These are phyloP conservation scores for Pythium volutum DNA, from an alignment of 352 stramenopile genomes.

Conservation along the genomic window DNA sequence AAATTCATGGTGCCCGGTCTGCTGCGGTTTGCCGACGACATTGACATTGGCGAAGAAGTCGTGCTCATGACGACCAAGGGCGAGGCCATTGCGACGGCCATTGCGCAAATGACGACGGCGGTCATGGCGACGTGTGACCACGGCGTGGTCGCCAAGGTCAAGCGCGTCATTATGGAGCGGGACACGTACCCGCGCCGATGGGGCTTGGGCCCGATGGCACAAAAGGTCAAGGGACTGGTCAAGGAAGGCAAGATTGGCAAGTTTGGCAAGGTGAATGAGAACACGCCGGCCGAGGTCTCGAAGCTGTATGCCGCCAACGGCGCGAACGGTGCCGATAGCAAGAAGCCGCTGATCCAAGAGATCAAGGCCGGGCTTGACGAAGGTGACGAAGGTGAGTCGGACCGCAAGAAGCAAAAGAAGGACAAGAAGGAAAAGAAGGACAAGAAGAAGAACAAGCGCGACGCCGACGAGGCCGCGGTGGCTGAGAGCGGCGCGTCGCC, in stretches of 20 bases:
- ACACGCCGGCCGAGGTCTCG: slow-evolving; percentile 72
- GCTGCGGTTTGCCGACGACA: slow-evolving; percentile 98
- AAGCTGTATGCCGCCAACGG: slow-evolving; percentile 68
- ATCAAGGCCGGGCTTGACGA: slow-evolving; percentile 33
- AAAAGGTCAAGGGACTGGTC: slow-evolving; percentile 99
- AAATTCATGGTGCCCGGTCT: slow-evolving; percentile 99
- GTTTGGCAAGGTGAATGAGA: slow-evolving; percentile 88
- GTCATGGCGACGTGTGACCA: slow-evolving; percentile 99
- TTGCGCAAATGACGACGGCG: slow-evolving; percentile 99
- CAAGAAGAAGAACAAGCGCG: slow-evolving; percentile 81
- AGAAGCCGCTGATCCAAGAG: slow-evolving; percentile 65
- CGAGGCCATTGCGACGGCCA: slow-evolving; percentile 98
- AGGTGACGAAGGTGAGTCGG: slow-evolving; percentile 44
- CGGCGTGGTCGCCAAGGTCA: slow-evolving; percentile 99
- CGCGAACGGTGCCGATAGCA: slow-evolving; percentile 19
- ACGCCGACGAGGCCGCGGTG: slow-evolving; percentile 42
- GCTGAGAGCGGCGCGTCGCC: slow-evolving; percentile 58
- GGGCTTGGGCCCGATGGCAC: slow-evolving; percentile 98
- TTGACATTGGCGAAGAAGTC: slow-evolving; percentile 98
- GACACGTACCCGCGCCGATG: slow-evolving; percentile 99
- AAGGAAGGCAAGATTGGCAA: slow-evolving; percentile 91
- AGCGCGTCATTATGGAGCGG: slow-evolving; percentile 99
- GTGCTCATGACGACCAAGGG: slow-evolving; percentile 99
- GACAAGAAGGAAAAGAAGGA: slow-evolving; percentile 74
- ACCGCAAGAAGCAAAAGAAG: slow-evolving; percentile 55